Conservation (phyloP, 2,329 filamentous ascomycete species). For the Scedosporium boydii region DNA sequence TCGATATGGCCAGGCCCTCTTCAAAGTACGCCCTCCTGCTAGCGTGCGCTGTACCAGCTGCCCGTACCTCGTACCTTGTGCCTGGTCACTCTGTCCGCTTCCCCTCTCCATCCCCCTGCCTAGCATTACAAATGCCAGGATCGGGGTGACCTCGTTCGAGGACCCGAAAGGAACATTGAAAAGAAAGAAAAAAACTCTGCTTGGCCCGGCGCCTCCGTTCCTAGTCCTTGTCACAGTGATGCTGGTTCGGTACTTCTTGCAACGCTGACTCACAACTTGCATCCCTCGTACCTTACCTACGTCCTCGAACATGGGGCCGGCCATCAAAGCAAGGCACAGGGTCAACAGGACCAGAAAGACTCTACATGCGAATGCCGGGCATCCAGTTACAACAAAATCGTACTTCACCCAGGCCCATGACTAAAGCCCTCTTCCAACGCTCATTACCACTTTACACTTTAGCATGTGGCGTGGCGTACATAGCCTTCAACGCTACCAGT, state of each 20-base stretch:
- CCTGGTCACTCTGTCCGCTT: not conserved
- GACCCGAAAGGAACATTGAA: not conserved
- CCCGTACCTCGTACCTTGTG: slow-evolving; percentile 6
- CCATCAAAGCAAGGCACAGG: too few relatives aligned
- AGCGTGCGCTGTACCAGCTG: not conserved
- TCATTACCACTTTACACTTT: too few relatives aligned
- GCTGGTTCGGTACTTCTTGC: not conserved
- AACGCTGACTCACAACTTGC: not conserved
- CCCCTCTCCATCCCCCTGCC: not conserved
- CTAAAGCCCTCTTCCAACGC: too few relatives aligned
- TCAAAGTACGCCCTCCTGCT: not conserved
- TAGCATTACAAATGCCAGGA: not conserved
- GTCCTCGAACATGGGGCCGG: too few relatives aligned
- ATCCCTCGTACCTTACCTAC: not conserved
- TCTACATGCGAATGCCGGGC: not conserved
- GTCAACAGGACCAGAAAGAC: not conserved
- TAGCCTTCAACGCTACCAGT: too few relatives aligned
- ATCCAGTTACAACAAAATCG: too few relatives aligned
- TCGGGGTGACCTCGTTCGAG: not conserved
- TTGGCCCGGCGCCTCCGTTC: not conserved
- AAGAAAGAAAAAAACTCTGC: not conserved
- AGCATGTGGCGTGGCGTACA: too few relatives aligned
- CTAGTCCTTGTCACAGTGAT: too few relatives aligned
- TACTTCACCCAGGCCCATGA: too few relatives aligned
- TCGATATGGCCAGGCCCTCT: too few relatives aligned